Evolutionary conservation across 495 filamentous ascomycete genomes (phyloP).

Genomic region (Immersiella caudata): DNA sequence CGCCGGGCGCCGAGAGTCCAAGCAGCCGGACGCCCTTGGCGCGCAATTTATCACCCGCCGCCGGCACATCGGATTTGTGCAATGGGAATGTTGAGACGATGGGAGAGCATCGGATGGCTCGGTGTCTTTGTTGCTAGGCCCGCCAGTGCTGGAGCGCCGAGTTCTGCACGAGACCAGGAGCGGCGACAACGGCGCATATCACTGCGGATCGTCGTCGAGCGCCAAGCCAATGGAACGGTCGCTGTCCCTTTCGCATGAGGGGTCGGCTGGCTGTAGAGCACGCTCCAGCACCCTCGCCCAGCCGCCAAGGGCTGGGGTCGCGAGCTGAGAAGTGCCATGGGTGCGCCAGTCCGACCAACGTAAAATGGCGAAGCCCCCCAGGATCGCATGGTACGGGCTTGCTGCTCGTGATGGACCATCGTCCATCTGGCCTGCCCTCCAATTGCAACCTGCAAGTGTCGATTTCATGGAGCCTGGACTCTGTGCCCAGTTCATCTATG

Average conservation of each 20-base stretch:
- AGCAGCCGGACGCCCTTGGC: background rate
- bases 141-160: background rate
- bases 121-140: background rate
- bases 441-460: background rate
- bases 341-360: background rate
- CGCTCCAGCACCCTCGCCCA: background rate
- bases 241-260: background rate
- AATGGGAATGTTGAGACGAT: background rate
- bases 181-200: background rate
- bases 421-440: background rate
- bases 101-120: background rate
- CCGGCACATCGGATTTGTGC: background rate
- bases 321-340: background rate
- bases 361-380: conserved; percentile 5
- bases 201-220: background rate
- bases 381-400: background rate
- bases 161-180: background rate
- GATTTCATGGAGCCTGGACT: background rate
- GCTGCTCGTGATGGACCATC: background rate
- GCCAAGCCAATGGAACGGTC: background rate
- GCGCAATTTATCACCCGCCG: background rate
- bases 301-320: conserved; percentile 6
- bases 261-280: background rate
- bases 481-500: background rate
- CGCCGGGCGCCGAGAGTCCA: background rate